Percentiles rank a stretch among this genome's conserved stretches.
Conservation (phyloP, 345 rosid genomes). For the Citropsis articulata region DNA sequence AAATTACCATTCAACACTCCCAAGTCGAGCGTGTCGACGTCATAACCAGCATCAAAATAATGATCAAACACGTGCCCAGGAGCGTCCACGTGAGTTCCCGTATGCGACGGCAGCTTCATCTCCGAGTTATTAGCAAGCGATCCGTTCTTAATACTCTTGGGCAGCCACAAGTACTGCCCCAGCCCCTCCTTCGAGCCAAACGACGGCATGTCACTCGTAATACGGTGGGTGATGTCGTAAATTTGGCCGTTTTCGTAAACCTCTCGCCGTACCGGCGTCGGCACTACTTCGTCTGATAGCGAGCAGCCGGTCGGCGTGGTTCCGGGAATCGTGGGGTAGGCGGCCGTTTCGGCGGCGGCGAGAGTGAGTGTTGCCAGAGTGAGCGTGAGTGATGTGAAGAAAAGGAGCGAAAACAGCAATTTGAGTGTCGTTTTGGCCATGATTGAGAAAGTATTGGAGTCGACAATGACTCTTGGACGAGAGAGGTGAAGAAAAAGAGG, state of each 20-base stretch:
- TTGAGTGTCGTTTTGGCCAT: background rate
- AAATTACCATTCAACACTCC: conserved; percentile 55
- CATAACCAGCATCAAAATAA: conserved; percentile 82
- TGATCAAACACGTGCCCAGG: conserved; percentile 78
- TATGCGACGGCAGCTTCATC: conserved; percentile 74
- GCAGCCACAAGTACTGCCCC: conserved; percentile 66
- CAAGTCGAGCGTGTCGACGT: conserved; percentile 84
- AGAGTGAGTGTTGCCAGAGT: background rate
- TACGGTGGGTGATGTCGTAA: conserved; percentile 72
- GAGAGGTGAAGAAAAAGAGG: too few species aligned
- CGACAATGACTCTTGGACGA: background rate
- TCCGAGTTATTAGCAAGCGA: conserved; percentile 65
- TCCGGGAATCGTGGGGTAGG: conserved; percentile 43
- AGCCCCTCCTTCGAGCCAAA: conserved; percentile 44
- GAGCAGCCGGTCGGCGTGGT: conserved; percentile 4
- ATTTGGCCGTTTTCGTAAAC: conserved; percentile 69
- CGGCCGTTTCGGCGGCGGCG: conserved; percentile 20
- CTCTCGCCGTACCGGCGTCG: conserved; percentile 65
- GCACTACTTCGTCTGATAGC: conserved; percentile 22
- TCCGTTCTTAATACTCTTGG: conserved; percentile 79
- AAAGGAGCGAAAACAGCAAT: background rate
- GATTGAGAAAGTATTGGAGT: background rate
- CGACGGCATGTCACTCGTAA: conserved; percentile 54
- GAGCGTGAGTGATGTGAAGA: background rate
- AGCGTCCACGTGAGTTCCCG: conserved; percentile 92